Base-by-base conservation (phyloP, 192 early-diverging fungal genomes). In the Mortierella hygrophila region DNA sequence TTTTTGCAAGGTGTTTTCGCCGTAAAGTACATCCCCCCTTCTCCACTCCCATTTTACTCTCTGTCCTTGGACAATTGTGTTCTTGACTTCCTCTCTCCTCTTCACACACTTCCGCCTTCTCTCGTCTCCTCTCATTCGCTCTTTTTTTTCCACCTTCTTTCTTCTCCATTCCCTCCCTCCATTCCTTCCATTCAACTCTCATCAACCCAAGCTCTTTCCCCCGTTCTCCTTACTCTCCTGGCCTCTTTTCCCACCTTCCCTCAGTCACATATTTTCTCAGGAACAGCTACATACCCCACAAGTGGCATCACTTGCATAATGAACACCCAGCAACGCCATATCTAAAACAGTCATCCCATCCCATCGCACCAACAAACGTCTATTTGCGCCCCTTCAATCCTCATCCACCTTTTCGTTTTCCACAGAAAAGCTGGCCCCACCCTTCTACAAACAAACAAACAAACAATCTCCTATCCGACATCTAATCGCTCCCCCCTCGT, bases 241-340 rank as follows among this genome's bases (percentile, higher is more conserved):
- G 15, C 21, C 54, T n/a, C 23, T n/a, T 8, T 57, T 35, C 35
- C 35, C 35, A 35, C 23, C 23, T 7, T 32, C 26, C 60, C 7
- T 32, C 54, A n/a, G 6, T 63, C 26, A 63, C 26, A 13, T 32
- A 29, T 32, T 63, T 63, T 63, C 60, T 32, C 60, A 63, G 60
- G 60, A 63, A 32, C 60, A 63, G 26, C 60, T 1, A 13, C 60
- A 29, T 49, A 29, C 23, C 60, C 60, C 26, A 63, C 26, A 29
- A 63, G 8, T 29, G 60, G 9, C 60, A 63, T 26, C 26, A 40
- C 69, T 38, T 40, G 38, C 37, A 70, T n/a, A 70, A 70, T 38
- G 69, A 70, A 21, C 69, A 40, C 23, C 60, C 60, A 11, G 60
- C 60, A 63, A 63, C 60, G 60, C 60, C 60, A 63, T 29, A 63